Evolutionary conservation across 345 rosid genomes (phyloP), one percentile per base, ranked within the genome.

Genomic region (Geranium rotundifolium): DNA sequence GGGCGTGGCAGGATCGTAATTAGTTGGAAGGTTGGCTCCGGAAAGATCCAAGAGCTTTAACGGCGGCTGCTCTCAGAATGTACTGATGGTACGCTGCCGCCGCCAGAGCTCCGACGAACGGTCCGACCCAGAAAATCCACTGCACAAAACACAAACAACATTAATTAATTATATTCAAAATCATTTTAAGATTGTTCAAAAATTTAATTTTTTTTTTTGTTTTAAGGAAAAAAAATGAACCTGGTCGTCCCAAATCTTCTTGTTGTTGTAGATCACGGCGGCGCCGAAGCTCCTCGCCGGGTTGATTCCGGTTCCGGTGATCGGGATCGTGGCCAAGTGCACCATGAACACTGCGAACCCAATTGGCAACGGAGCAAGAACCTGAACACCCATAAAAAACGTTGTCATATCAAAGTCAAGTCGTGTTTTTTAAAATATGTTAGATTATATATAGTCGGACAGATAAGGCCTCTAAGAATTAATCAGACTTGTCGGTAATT

Each of bases 41-140:
- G 84, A 82, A 85, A 63, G 87, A 85, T 68, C 87, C 85, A 73
- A 85, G 70, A 23, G 87, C 84, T 55, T 85, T 82, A 68, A 82
- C 72, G 16, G 85, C 87, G 23, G 80, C 81, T 4, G 85, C 90
- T 65, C 90, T 73, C 41, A 84, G 71, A 8, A 85, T 72, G 74
- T 75, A 82, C 64, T 82, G 85, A 64, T 82, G 82, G 71, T 85
- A 82, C 14, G 81, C 82, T 3, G 87, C 85, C 27, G 90, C 90
- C 18, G 85, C 89, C 17, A 86, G 62, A 39, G 87, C 92, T 68
- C 90, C 90, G 5, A 73, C 71, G 12, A 85, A 75, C 0, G 86
- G 90, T 34, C 90, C 87, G 17, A 82, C 87, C 90, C 90, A 84
- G 83, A 84, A 84, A 55, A 84, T 80, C 90, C 90, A 84, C 90